Base-by-base conservation (phyloP, 1,284 basidiomycete genomes). In the Moniliophthora roreri region DNA sequence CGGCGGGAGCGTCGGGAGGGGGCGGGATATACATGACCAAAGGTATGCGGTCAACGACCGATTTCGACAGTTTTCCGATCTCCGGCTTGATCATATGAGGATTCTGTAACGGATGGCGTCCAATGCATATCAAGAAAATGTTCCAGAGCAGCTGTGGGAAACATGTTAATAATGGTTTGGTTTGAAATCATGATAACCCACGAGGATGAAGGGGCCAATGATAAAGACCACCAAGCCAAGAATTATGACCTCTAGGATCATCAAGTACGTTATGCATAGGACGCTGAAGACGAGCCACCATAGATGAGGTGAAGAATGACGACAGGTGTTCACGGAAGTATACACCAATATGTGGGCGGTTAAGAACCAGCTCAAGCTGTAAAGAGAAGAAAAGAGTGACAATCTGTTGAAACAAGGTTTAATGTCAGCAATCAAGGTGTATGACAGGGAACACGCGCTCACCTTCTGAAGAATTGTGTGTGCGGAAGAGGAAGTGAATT, bases 281-380 rank as follows among this genome's bases (percentile, higher is more conserved):
- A 92, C 82, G 35, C 80, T 84, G 65, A 92, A 91, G 34, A 80
- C 82, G 38, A 91, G 77, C 87, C 87, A 92, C 89, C 89, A 92
- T 32, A 92, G 70, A 60, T 91, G 85, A 4, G 89, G 89, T 7
- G 89, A 80, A 0, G 84, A 74, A 54, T 75, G 68, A 18, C 89
- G 84, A 57, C 89, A 92, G 10, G 82, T 80, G 58, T 84, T 74
- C 28, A 89, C 71, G 9, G 87, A 86, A 11, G 85, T 87, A 62
- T 90, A 91, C 55, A 83, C 78, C 53, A 92, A 72, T 26, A 91
- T 84, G 62, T 92, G 87, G 7, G 89, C 86, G 16, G 82, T 84
- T 15, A 91, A 64, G 63, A 91, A 91, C 88, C 89, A 92, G 51
- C 78, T 81, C 11, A 91, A 64, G n/a, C 85, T 86, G 55, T 88